Evolutionary conservation across 345 rosid genomes (phyloP).

Genomic region (Moringa oleifera): DNA sequence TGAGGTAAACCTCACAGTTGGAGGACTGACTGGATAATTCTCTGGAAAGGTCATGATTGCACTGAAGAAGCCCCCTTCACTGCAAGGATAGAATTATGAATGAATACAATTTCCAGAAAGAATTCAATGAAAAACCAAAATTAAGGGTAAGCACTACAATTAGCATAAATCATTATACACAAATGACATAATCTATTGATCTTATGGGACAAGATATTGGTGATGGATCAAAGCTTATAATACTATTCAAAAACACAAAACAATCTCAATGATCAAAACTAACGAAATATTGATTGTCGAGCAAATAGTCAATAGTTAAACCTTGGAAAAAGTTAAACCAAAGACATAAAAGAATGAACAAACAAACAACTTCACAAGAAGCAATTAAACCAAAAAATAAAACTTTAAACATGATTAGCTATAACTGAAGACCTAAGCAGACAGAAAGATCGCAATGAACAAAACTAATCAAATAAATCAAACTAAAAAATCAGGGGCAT

Average conservation of each 20-base stretch:
- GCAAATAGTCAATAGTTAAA: no score
- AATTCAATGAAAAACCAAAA: not conserved
- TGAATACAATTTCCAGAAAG: not conserved
- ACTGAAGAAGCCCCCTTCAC: constrained; percentile 82
- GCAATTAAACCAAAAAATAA: no score
- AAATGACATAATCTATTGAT: not conserved
- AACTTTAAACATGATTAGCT: no score
- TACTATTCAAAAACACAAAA: no score
- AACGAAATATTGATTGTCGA: not conserved
- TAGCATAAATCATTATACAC: not conserved
- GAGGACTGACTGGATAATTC: constrained; percentile 69
- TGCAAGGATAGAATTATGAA: constrained; percentile 22
- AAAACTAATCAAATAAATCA: no score
- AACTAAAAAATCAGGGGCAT: no score
- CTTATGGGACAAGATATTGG: no score
- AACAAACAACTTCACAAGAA: not conserved
- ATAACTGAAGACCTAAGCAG: no score
- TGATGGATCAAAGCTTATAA: no score
- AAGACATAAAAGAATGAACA: not conserved
- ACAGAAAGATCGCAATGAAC: no score
- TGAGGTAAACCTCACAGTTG: constrained; percentile 67
- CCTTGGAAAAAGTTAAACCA: no score
- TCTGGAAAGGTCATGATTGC: constrained; percentile 75
- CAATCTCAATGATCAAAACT: not conserved
- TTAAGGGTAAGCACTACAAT: not conserved